phyloP scores from a whole-genome alignment of 257 asterid genomes.

The Rhazya stricta region DNA sequence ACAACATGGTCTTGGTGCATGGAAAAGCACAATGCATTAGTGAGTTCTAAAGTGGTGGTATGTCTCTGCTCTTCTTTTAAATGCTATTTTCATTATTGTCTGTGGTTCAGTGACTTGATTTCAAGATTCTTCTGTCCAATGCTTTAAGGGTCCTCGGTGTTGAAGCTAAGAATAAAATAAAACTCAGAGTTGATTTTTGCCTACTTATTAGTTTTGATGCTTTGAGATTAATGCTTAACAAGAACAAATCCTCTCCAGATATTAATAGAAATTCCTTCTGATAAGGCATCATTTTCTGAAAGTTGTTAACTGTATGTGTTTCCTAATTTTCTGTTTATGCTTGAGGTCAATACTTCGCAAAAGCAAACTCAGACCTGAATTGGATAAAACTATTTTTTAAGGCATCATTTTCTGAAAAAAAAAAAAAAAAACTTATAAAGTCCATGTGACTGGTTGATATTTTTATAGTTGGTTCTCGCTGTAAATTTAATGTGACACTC shows the following conservation, averaged over 20 bases:
- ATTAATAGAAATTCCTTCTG: no score
- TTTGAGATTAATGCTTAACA: no score
- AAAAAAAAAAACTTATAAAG: no score
- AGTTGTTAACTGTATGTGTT: no score
- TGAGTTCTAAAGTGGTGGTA: background rate
- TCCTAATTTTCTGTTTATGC: background rate
- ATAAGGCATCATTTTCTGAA: no score
- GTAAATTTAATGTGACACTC: background rate
- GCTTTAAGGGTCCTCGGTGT: background rate
- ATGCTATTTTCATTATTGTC: background rate
- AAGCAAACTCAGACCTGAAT: background rate
- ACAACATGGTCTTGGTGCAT: background rate
- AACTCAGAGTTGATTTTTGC: no score
- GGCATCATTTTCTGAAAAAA: background rate
- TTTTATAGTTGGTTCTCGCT: background rate
- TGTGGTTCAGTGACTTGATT: background rate
- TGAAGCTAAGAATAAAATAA: no score
- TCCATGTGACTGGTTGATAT: no score
- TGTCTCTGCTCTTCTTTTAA: background rate
- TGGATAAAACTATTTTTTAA: background rate
- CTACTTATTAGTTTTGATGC: no score
- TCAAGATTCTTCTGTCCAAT: background rate
- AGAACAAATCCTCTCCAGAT: no score
- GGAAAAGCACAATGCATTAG: background rate
- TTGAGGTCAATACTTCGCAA: background rate